Evolutionary conservation across 345 rosid species (phyloP).

Genomic region (Erodium maritimum): DNA sequence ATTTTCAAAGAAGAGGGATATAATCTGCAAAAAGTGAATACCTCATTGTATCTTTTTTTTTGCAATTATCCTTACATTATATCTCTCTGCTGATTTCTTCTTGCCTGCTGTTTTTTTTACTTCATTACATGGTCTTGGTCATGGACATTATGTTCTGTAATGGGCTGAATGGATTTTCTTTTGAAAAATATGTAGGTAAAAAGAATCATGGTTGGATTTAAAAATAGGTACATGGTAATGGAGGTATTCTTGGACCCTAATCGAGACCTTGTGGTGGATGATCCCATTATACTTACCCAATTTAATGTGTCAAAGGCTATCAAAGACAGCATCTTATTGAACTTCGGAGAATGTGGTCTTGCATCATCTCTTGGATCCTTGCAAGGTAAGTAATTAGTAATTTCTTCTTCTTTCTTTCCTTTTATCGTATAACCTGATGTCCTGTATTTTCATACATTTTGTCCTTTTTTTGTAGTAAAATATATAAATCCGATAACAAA

Average conservation of each 20-base stretch:
- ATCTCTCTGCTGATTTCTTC: no score
- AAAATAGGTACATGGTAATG: slow-evolving; percentile 64
- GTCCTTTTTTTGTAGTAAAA: slow-evolving; percentile 47
- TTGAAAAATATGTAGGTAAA: neutral
- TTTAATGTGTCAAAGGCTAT: slow-evolving; percentile 50
- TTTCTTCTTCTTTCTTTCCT: neutral
- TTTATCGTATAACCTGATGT: neutral
- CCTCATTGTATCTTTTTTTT: no score
- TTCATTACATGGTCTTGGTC: no score
- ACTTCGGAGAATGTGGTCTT: slow-evolving; percentile 68
- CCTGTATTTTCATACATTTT: neutral
- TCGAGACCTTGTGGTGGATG: slow-evolving; percentile 33
- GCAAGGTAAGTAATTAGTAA: slow-evolving; percentile 25
- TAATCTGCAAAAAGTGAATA: no score
- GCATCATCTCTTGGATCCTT: slow-evolving; percentile 58
- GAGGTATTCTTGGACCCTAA: slow-evolving; percentile 68
- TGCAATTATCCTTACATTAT: no score
- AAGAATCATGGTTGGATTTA: slow-evolving; percentile 64
- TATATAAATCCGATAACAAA: slow-evolving; percentile 69
- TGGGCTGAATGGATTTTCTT: no score
- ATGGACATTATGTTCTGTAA: no score
- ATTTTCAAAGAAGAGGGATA: no score
- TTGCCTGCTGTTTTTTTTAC: no score
- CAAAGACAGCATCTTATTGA: slow-evolving; percentile 49
- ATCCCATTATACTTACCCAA: slow-evolving; percentile 55